Base-by-base conservation (phyloP, 116 monocot genomes). In the Thalassia testudinum region DNA sequence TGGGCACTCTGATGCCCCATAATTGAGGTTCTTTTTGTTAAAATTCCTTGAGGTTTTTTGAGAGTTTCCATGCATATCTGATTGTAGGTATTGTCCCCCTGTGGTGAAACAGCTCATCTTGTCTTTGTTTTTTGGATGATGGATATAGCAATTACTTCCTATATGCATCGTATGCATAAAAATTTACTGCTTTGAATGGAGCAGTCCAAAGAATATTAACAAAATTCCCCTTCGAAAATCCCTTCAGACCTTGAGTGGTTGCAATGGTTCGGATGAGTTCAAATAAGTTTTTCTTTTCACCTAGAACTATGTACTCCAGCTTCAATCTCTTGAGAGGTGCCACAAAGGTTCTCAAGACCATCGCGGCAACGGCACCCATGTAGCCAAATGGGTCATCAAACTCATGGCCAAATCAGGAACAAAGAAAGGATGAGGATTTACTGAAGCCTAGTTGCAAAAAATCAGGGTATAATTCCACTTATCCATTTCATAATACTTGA, bases 271-370 rank as follows among this genome's bases (percentile, higher is more conserved):
- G 68, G 47, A 93, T 56, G 26, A 87, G 69, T 21, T 72, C 71
- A 62, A 78, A 72, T 25, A 87, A 66, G 71, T 80, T 61, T 42
- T 63, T 69, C 51, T 72, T 67, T 52, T 87, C 87, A 53, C 81
- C 93, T 34, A 78, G 81, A 52, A 93, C 76, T 34, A 93, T 81
- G 42, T 87, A 93, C 59, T 87, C 93, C 71, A 93, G 65, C 67
- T 93, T 93, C 53, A 93, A 62, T 56, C 93, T 75, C 72, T 93
- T 87, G 51, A 93, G 78, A n/a, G 93, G 87, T 55, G 93, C 93
- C 44, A 93, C 81, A 67, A 87, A 80, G 26, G 93, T 93, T 74
- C 93, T 93, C 72, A 50, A 87, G 14, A 92, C 83, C 83, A 92
- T 87, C 1, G 92, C 87, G n/a, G 92, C 80, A 26, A 78, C 72